Percentiles rank a stretch among this genome's conserved stretches.
Conservation (phyloP, 2,329 filamentous ascomycete species). For the Stachybotrys chlorohalonatus region DNA sequence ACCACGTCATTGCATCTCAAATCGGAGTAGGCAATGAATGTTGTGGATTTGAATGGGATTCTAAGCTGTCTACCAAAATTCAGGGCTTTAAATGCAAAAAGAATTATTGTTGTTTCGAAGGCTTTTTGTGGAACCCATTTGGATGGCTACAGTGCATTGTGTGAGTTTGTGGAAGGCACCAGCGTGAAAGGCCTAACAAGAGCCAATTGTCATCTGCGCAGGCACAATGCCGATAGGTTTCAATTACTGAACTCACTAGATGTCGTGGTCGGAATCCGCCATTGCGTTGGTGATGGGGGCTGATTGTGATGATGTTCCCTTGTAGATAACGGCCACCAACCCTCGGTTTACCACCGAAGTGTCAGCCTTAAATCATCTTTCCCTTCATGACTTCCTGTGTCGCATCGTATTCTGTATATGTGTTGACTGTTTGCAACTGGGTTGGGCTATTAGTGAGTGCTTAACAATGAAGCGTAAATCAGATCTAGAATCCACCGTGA, state of each 20-base stretch:
- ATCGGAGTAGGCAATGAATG: no score
- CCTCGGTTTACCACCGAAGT: no score
- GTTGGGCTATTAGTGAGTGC: no score
- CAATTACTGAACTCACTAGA: neutral
- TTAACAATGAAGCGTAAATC: no score
- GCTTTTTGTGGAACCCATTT: conserved; percentile 14
- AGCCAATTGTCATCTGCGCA: conserved; percentile 9
- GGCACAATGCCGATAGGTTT: conserved; percentile 15
- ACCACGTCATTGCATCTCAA: no score
- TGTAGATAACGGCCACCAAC: neutral
- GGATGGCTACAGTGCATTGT: conserved; percentile 14
- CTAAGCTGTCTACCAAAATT: conserved; percentile 20
- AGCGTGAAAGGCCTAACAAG: conserved; percentile 17
- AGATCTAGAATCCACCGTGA: no score
- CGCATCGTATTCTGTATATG: no score
- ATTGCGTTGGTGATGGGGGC: neutral
- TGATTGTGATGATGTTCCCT: neutral
- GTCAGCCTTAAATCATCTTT: no score
- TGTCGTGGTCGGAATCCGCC: neutral
- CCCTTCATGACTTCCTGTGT: no score
- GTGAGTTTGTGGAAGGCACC: conserved; percentile 19
- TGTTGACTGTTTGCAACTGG: no score
- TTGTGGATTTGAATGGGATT: conserved; percentile 1
- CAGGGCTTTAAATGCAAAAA: conserved; percentile 10
- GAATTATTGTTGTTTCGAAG: conserved; percentile 7